Evolutionary conservation across 208 protist species (phyloP).

Genomic region (Porcisia hertigi): DNA sequence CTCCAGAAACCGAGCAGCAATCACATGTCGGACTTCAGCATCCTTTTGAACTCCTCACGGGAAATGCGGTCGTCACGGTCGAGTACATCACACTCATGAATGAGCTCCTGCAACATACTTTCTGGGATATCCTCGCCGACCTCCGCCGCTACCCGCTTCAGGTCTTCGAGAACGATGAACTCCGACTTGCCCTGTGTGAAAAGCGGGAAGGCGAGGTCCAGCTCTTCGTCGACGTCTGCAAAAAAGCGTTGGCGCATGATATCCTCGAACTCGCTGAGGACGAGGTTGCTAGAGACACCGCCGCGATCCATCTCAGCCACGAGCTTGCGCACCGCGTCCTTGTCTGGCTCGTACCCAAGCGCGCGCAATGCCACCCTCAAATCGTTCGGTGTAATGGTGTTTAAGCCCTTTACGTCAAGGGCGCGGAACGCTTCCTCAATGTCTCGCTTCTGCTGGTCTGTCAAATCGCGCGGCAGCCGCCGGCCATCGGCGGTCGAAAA

Average conservation of each 20-base stretch:
- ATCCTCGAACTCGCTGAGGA: constrained; percentile 89
- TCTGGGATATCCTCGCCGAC: constrained; percentile 96
- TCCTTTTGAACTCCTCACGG: constrained; percentile 94
- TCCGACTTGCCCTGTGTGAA: constrained; percentile 95
- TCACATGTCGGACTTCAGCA: constrained; percentile 77
- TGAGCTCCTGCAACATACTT: constrained; percentile 96
- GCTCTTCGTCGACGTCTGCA: constrained; percentile 90
- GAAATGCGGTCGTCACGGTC: constrained; percentile 95
- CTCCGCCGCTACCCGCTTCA: constrained; percentile 93
- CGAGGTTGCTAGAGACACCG: constrained; percentile 88
- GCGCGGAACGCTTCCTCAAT: constrained; percentile 96
- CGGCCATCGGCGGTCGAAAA: constrained; percentile 55
- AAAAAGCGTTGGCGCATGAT: constrained; percentile 93
- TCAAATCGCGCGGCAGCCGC: constrained; percentile 80
- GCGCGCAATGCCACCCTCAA: constrained; percentile 94
- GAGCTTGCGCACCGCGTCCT: constrained; percentile 90
- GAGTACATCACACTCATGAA: constrained; percentile 93
- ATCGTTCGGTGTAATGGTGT: constrained; percentile 92
- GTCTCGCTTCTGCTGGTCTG: constrained; percentile 86
- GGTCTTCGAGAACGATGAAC: constrained; percentile 96
- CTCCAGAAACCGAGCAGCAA: constrained; percentile 1
- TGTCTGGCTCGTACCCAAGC: constrained; percentile 95
- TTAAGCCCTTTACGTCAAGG: constrained; percentile 94
- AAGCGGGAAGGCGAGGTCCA: constrained; percentile 93
- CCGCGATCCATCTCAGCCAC: constrained; percentile 93